Base-by-base conservation (phyloP, 345 rosid genomes). In the Fremontodendron californicum region DNA sequence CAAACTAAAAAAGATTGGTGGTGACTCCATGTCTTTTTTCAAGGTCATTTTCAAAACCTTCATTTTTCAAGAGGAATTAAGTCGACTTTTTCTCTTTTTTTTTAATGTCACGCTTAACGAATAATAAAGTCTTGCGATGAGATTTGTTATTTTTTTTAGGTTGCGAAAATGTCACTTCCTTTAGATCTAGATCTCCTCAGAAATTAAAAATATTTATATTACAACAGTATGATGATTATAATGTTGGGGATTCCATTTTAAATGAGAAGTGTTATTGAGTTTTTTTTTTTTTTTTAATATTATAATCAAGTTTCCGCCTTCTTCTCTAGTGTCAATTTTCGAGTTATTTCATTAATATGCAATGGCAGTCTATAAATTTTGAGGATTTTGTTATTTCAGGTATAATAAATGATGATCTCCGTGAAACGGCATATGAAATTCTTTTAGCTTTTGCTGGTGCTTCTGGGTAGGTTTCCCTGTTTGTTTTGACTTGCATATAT, bases 361-460 rank as follows among this genome's bases (percentile, higher is more conserved):
- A 77, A 57, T 67, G 75, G 23, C 40, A 33, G 6, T 40, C n/a
- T 19, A 15, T 58, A 42, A 65, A 57, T 73, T 33, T 40, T 51
- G 45, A 48, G 27, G 40, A 25, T 39, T 62, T 75, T 71, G 45
- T 25, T 77, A 4, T 58, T 82, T 80, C 86, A 96, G 99, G 97
- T 80, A 87, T 91, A 39, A 85, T 90, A 35, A 97, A 91, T 82
- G 99, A 96, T 48, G 99, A 96, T 83, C 91, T 93, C 43, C 95
- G 98, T 15, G 98, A 96, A 84, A 91, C 97, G 74, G 97, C 99
- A 40, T 96, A 90, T 65, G 98, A 96, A 86, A 82, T 92, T 83
- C 93, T 96, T 64, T 82, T 96, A 87, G 97, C 97, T 40, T 93
- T 97, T 80, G 99, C 99, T 78, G 99, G 99, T 73, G 94, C 99